Evolutionary conservation across 1,139 yeast genomes (phyloP).

Genomic region (Magnusiomyces fungicola): DNA sequence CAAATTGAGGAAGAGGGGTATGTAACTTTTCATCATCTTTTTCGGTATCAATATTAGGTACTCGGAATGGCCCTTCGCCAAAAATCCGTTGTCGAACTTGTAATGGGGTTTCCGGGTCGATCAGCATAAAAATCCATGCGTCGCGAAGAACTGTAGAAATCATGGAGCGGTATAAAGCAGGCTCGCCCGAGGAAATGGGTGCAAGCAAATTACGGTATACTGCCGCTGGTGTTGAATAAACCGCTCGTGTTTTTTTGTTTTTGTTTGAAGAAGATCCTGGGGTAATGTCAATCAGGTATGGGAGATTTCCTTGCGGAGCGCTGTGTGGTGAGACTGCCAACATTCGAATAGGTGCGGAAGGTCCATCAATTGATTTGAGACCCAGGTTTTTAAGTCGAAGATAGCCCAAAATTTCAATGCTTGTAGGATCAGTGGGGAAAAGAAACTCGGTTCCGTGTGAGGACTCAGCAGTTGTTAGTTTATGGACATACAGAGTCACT

Average conservation of each 20-base stretch:
- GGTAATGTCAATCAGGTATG: conserved; percentile 16
- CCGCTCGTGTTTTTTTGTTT: conserved; percentile 10
- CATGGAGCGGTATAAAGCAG: conserved; percentile 22
- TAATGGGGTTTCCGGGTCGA: conserved; percentile 10
- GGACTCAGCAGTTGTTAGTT: conserved; percentile 18
- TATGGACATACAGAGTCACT: conserved; percentile 24
- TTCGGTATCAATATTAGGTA: conserved; percentile 3
- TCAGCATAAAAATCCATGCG: conserved; percentile 28
- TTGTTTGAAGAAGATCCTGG: neutral
- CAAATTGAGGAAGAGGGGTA: conserved; percentile 2
- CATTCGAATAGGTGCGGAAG: neutral
- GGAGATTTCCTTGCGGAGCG: conserved; percentile 22
- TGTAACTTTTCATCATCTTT: neutral
- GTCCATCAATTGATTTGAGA: conserved; percentile 3
- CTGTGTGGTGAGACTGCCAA: conserved; percentile 9
- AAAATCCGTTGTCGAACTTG: conserved; percentile 8
- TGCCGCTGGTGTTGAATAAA: conserved; percentile 9
- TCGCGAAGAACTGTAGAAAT: conserved; percentile 26
- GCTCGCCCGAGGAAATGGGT: conserved; percentile 6
- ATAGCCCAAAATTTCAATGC: conserved; percentile 24
- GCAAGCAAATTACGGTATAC: conserved; percentile 9
- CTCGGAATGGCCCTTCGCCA: conserved; percentile 14
- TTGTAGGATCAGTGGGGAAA: conserved; percentile 28
- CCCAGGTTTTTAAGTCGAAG: conserved; percentile 15
- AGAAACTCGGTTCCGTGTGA: neutral